Conservation (phyloP, 2,329 filamentous ascomycete species). For the Dactylellina parvicollis region DNA sequence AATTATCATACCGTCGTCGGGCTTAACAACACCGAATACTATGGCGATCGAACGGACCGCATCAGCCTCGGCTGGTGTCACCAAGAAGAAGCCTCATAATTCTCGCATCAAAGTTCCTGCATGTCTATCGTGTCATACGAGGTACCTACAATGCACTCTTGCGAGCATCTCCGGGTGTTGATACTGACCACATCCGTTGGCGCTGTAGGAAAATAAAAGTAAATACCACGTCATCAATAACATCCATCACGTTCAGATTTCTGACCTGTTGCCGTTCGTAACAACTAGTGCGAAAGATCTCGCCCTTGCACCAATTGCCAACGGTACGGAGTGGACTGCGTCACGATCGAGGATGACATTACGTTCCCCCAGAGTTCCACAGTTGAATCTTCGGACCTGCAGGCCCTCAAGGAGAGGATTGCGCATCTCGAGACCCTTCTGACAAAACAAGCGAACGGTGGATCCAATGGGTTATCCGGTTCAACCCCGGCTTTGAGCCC, state of each 20-base stretch:
- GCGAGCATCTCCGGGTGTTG: neutral
- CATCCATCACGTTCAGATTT: neutral
- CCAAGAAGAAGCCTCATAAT: slow-evolving; percentile 36
- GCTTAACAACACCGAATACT: neutral
- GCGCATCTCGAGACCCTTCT: slow-evolving; percentile 47
- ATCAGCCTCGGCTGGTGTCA: slow-evolving; percentile 26
- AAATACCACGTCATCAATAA: neutral
- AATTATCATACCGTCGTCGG: neutral
- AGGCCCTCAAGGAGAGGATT: slow-evolving; percentile 47
- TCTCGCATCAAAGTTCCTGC: slow-evolving; percentile 50
- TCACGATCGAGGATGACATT: slow-evolving; percentile 43
- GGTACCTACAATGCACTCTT: slow-evolving; percentile 11
- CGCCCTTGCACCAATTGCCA: slow-evolving; percentile 48
- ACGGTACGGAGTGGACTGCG: slow-evolving; percentile 50
- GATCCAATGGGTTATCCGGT: slow-evolving; percentile 23
- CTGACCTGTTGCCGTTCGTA: slow-evolving; percentile 5
- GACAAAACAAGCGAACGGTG: slow-evolving; percentile 28
- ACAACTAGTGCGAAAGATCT: slow-evolving; percentile 31
- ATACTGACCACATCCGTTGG: slow-evolving; percentile 10
- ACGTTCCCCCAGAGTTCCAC: slow-evolving; percentile 34
- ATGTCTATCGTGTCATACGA: slow-evolving; percentile 51
- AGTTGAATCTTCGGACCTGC: slow-evolving; percentile 49
- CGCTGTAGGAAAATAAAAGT: slow-evolving; percentile 48
- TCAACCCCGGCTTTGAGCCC: slow-evolving; percentile 38
- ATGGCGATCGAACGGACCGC: slow-evolving; percentile 50